phyloP scores from a whole-genome alignment of 78 protist species.

The Guillardia theta region DNA sequence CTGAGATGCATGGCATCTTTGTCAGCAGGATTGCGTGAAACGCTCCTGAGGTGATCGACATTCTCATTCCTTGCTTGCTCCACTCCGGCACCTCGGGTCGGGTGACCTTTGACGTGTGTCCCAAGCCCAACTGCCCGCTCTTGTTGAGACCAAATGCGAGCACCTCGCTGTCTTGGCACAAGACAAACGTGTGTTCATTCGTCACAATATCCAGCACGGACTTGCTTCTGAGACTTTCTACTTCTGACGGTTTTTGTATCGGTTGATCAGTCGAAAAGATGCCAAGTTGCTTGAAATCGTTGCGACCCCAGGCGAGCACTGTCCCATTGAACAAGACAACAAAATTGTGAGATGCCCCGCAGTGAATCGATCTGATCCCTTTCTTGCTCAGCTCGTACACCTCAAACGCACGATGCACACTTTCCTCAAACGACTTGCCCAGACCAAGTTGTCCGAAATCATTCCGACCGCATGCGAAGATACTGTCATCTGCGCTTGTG shows the following conservation, averaged over 20 bases:
- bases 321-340: neutral
- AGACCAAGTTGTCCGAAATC: neutral
- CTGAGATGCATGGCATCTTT: neutral
- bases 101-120: too few species aligned
- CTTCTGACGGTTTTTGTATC: too few species aligned
- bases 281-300: neutral
- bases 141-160: neutral
- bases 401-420: neutral
- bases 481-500: neutral
- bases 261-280: too few species aligned
- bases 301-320: neutral
- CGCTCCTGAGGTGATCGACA: neutral
- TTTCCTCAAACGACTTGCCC: neutral
- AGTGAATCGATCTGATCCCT: neutral
- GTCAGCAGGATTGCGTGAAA: neutral
- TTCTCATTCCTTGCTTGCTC: neutral
- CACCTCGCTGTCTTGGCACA: neutral
- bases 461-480: neutral
- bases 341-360: neutral
- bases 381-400: neutral
- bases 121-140: neutral
- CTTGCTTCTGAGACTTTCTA: neutral
- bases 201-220: neutral
- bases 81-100: neutral
- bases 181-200: neutral